Conservation (phyloP, 768 basidiomycete genomes). For the Chalciporus sphaerocephalus region DNA sequence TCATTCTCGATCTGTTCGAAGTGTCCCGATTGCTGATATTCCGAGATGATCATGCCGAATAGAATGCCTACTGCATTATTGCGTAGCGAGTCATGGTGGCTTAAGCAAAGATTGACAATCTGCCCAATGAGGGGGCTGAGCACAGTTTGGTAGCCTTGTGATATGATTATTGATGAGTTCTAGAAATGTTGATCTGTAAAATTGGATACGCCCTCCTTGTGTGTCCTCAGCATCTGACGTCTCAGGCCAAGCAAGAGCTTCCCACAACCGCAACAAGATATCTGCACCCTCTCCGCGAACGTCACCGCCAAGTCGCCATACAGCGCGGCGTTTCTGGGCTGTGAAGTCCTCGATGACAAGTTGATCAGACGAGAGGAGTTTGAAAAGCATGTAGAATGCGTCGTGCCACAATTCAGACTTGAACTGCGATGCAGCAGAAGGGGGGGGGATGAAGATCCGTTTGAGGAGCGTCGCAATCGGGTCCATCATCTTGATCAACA, state of each 20-base stretch:
- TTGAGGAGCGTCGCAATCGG: conserved; percentile 74
- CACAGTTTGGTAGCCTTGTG: conserved; percentile 77
- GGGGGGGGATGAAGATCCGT: conserved; percentile 72
- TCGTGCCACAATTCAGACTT: conserved; percentile 77
- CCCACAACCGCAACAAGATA: conserved; percentile 78
- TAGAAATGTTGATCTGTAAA: background rate
- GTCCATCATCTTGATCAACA: conserved; percentile 84
- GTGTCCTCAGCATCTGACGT: conserved; percentile 44
- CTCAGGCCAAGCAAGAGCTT: conserved; percentile 76
- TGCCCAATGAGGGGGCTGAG: conserved; percentile 83
- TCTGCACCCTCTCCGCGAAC: conserved; percentile 87
- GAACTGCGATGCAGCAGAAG: conserved; percentile 61
- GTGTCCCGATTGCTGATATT: conserved; percentile 78
- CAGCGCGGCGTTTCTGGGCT: conserved; percentile 93
- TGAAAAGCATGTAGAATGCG: conserved; percentile 76
- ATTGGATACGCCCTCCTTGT: conserved; percentile 57
- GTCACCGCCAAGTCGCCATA: conserved; percentile 95
- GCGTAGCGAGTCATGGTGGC: conserved; percentile 89
- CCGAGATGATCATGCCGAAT: conserved; percentile 92
- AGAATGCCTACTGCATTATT: conserved; percentile 89
- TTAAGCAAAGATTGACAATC: conserved; percentile 88
- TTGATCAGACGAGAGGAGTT: conserved; percentile 83
- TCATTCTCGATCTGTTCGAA: conserved; percentile 91
- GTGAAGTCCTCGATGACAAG: conserved; percentile 93
- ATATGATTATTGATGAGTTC: background rate